A percentile compares a stretch with the other conserved stretches of the same genome.
Evolutionary conservation across 805 yeast species (phyloP).

Genomic region (Candida boidinii): DNA sequence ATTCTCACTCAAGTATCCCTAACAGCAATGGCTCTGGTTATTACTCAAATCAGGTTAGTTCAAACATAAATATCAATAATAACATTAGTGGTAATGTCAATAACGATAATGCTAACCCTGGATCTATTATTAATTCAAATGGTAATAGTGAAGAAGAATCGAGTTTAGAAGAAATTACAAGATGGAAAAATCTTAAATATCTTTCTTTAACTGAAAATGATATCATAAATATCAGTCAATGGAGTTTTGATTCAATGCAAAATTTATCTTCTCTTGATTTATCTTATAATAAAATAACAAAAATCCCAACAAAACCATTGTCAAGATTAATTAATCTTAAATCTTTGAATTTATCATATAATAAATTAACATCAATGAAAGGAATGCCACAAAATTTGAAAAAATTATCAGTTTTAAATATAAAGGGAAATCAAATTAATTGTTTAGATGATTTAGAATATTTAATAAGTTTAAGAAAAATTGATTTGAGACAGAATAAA

Average conservation of each 20-base stretch:
- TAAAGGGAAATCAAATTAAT: conserved; percentile 38
- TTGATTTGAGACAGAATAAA: conserved; percentile 44
- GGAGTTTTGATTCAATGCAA: conserved; percentile 21
- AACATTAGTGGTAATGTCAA: too few species aligned
- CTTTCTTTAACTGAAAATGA: conserved; percentile 32
- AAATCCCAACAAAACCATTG: conserved; percentile 43
- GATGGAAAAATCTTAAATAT: conserved; percentile 32
- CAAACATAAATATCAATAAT: too few species aligned
- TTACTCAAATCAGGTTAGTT: too few species aligned
- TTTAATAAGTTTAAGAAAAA: conserved; percentile 34
- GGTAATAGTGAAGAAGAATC: neutral
- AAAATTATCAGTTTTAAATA: conserved; percentile 37
- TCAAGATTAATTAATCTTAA: conserved; percentile 38
- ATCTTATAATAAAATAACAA: conserved; percentile 42
- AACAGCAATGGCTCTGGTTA: too few species aligned
- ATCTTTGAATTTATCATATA: conserved; percentile 45
- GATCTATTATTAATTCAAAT: neutral
- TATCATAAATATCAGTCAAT: conserved; percentile 22
- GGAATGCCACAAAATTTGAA: conserved; percentile 30
- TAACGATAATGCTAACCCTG: neutral
- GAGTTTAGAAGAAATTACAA: neutral
- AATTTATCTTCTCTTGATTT: conserved; percentile 39
- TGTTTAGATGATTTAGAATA: conserved; percentile 37
- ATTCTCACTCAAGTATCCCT: too few species aligned
- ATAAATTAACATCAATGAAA: conserved; percentile 26